A percentile compares a stretch with the other conserved stretches of the same genome.
Evolutionary conservation across 176 grass and related monocot species (phyloP).

Genomic region (Carex myosuroides): DNA sequence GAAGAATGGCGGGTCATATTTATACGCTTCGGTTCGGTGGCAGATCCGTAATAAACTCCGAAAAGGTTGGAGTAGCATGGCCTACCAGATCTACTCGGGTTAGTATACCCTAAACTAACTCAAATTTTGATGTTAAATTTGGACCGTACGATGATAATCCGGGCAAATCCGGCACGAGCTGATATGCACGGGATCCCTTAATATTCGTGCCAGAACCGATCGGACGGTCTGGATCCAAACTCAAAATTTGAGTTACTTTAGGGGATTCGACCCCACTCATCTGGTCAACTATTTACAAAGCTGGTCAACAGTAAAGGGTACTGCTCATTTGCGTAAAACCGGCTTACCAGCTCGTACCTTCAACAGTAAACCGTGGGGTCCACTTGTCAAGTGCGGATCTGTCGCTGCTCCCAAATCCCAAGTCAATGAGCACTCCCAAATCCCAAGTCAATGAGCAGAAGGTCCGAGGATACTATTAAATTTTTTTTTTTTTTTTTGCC

Average conservation of each 20-base stretch:
- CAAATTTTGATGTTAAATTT: too few relatives aligned
- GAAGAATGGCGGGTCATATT: not conserved
- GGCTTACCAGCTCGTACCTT: not conserved
- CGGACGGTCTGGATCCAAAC: too few relatives aligned
- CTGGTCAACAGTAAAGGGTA: not conserved
- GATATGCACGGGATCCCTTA: too few relatives aligned
- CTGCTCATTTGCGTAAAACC: not conserved
- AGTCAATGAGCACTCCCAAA: not conserved
- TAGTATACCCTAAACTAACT: too few relatives aligned
- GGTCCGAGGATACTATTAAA: not conserved
- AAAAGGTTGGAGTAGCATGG: not conserved
- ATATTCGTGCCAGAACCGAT: too few relatives aligned
- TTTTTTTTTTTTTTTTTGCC: too few relatives aligned
- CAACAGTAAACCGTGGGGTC: not conserved
- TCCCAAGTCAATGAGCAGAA: not conserved
- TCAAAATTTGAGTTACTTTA: too few relatives aligned
- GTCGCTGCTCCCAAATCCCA: not conserved
- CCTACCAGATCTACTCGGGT: too few relatives aligned
- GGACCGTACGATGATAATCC: too few relatives aligned
- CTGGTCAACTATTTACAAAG: not conserved
- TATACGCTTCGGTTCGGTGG: constrained; percentile 3
- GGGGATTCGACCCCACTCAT: not conserved
- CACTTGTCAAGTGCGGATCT: not conserved
- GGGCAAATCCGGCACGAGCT: too few relatives aligned
- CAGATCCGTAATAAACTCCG: not conserved